Evolutionary conservation across 2,329 filamentous ascomycete genomes (phyloP), one percentile per base, ranked within the genome.

Genomic region (Raffaelea ambrosiae): DNA sequence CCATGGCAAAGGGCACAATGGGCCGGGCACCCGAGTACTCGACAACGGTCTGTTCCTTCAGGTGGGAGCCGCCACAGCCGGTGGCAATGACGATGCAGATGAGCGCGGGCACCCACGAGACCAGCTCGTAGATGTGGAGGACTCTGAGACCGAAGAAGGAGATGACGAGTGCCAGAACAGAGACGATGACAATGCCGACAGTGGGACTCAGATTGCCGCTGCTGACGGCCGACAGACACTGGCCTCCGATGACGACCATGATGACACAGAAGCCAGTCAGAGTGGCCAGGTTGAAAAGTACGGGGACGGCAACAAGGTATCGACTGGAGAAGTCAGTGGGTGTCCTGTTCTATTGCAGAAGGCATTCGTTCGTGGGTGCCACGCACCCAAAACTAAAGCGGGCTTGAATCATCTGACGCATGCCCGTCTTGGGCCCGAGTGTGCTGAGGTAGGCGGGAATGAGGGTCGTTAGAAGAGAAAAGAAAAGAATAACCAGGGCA

Each of bases 351-450:
- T n/a, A n/a, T n/a, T n/a, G n/a, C n/a, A n/a, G n/a, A n/a, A n/a
- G n/a, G n/a, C n/a, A n/a, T n/a, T n/a, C n/a, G n/a, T n/a, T 33
- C 16, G 31, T 33, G 31, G 16, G 31, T 33, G 31, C 9, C 31
- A 19, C 63, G 46, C 62, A 76, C 67, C 77, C 79, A 58, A 81
- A 84, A 38, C 73, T 76, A 60, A 76, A 84, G 20, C 81, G 69
- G 4, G 81, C 79, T 54, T 81, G 77, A 8, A 84, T 73, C 71
- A 84, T 80, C 61, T 83, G 79, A 16, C 80, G 70, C 71, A 84
- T 74, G 39, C 79, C 81, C 10, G 78, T 82, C 61, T 74, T 75
- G 4, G 79, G 76, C 0, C 79, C 79, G 44, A 81, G 62, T 0
- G 74, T 79, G 39, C 72, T 72, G 22, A 83, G 64, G 55, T 75